Conservation (phyloP, 2,329 filamentous ascomycete species). For the Aspergillus sp. region DNA sequence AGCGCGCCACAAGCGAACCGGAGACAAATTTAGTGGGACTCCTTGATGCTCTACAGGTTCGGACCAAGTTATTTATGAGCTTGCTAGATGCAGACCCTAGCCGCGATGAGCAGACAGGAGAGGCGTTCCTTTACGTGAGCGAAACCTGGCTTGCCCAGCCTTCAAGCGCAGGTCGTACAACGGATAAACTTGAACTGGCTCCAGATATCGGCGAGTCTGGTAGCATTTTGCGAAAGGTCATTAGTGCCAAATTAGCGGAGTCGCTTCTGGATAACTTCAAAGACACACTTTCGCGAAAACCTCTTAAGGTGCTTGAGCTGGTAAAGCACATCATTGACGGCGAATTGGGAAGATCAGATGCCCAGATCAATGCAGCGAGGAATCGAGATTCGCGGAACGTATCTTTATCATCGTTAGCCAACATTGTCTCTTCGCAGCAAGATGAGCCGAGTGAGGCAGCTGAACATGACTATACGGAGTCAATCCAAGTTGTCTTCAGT, state of each 20-base stretch:
- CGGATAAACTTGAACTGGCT: conserved; percentile 20
- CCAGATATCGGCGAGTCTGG: conserved; percentile 30
- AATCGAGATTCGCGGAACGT: conserved; percentile 25
- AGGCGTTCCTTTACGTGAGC: conserved; percentile 49
- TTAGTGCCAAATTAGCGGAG: conserved; percentile 48
- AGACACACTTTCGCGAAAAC: conserved; percentile 46
- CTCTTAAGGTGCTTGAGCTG: conserved; percentile 46
- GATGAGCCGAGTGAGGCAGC: conserved; percentile 18
- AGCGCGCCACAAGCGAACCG: conserved; percentile 24
- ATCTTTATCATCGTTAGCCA: conserved; percentile 43
- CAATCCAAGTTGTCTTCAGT: conserved; percentile 47
- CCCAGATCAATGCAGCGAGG: conserved; percentile 13
- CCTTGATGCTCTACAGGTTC: conserved; percentile 41
- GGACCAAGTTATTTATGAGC: conserved; percentile 43
- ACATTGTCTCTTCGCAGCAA: conserved; percentile 35
- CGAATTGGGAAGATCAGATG: conserved; percentile 32
- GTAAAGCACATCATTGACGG: conserved; percentile 48
- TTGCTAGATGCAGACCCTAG: conserved; percentile 45
- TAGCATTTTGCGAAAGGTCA: conserved; percentile 40
- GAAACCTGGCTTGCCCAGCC: conserved; percentile 45
- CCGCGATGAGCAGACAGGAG: conserved; percentile 45
- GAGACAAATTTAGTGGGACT: conserved; percentile 37
- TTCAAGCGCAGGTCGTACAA: conserved; percentile 10
- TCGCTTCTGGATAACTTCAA: conserved; percentile 48
- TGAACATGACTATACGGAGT: conserved; percentile 38